phyloP scores from a whole-genome alignment of 2,329 filamentous ascomycete genomes.

The Dothiorella sarmentorum region DNA sequence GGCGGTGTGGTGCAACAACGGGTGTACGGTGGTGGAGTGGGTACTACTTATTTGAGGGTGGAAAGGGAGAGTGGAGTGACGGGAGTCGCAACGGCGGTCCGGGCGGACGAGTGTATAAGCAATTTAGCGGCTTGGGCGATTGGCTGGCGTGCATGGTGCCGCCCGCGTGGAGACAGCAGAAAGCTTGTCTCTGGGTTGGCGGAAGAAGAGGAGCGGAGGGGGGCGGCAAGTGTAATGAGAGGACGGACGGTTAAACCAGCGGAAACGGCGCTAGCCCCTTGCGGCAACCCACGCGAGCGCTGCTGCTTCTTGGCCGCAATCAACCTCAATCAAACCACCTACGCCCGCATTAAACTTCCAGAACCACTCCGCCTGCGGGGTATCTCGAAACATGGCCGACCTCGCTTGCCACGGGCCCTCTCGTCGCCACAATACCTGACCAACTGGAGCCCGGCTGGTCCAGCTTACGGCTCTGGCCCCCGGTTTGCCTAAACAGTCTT shows the following conservation, averaged over 20 bases:
- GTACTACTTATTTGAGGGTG: too few relatives aligned
- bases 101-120: neutral
- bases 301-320: conserved; percentile 1
- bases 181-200: conserved; percentile 9
- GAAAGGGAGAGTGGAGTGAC: neutral
- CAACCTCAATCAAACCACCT: conserved; percentile 10
- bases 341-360: neutral
- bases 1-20: neutral
- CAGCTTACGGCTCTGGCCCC: neutral
- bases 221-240: neutral
- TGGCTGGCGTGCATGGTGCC: conserved; percentile 1
- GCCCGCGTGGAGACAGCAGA: too few relatives aligned
- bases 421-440: neutral
- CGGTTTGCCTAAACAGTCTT: neutral
- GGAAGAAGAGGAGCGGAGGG: neutral
- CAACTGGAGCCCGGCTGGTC: neutral
- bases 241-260: conserved; percentile 6
- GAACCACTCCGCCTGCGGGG: neutral
- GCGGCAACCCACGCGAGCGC: neutral
- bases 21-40: neutral
- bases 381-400: neutral
- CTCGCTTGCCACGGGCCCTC: conserved; percentile 6
- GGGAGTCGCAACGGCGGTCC: conserved; percentile 11
- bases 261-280: neutral
- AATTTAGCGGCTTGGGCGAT: neutral